Evolutionary conservation across 2,329 filamentous ascomycete species (phyloP).

Genomic region (Nigrospora oryzae): DNA sequence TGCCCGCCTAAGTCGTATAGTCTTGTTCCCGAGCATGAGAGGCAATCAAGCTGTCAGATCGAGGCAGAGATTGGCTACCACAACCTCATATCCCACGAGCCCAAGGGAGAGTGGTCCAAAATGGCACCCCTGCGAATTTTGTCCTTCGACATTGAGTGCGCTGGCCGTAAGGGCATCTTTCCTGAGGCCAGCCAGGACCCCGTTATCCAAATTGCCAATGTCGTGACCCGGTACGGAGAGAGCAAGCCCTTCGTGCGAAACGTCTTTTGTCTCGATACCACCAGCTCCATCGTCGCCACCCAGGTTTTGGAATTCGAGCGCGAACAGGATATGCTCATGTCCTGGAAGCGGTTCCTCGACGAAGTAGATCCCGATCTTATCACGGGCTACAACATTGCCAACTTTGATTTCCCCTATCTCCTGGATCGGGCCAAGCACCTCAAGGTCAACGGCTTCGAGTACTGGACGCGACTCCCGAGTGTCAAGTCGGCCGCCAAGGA

Average conservation of each 20-base stretch:
- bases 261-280: conserved; percentile 90
- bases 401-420: conserved; percentile 97
- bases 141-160: conserved; percentile 98
- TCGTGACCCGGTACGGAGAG: conserved; percentile 91
- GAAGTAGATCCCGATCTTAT: conserved; percentile 94
- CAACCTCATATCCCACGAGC: conserved; percentile 77
- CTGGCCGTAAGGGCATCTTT: conserved; percentile 94
- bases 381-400: conserved; percentile 96
- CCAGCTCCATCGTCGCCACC: conserved; percentile 89
- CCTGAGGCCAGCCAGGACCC: conserved; percentile 87
- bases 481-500: conserved; percentile 65
- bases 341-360: conserved; percentile 84
- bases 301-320: conserved; percentile 76
- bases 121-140: conserved; percentile 90
- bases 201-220: conserved; percentile 95
- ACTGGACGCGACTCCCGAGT: conserved; percentile 73
- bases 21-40: conserved; percentile 55
- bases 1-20: conserved; percentile 66
- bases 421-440: conserved; percentile 80
- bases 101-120: conserved; percentile 93
- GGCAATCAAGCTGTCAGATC: conserved; percentile 92
- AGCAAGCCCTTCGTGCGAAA: conserved; percentile 93
- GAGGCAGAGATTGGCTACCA: conserved; percentile 79
- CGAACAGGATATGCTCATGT: conserved; percentile 84
- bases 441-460: conserved; percentile 72